Evolutionary conservation across 805 yeast genomes (phyloP).

Genomic region (Kazachstania taianensis): DNA sequence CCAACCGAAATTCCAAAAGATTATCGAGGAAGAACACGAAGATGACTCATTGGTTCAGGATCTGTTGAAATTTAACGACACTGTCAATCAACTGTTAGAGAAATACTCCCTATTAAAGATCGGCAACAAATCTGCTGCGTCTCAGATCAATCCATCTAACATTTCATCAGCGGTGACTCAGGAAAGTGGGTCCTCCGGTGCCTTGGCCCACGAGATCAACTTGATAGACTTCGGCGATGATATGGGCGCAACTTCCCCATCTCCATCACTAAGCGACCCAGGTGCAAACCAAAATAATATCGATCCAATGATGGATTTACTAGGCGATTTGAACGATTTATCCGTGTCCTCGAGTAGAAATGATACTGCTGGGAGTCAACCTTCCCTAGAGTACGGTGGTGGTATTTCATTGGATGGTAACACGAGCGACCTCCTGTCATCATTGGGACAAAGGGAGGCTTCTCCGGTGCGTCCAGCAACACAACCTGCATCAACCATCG

Average conservation of each 20-base stretch:
- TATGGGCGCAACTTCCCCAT: conserved; percentile 15
- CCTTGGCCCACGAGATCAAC: conserved; percentile 37
- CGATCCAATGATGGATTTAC: conserved; percentile 51
- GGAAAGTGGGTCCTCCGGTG: conserved; percentile 27
- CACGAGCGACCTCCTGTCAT: background rate
- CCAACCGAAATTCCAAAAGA: conserved; percentile 76
- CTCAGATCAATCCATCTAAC: conserved; percentile 35
- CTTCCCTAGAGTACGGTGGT: conserved; percentile 4
- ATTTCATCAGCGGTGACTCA: conserved; percentile 15
- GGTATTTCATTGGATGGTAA: conserved; percentile 30
- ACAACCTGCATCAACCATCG: background rate
- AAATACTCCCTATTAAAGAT: conserved; percentile 56
- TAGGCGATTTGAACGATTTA: conserved; percentile 60
- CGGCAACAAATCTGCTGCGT: conserved; percentile 48
- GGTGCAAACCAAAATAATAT: conserved; percentile 10
- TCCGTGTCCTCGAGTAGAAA: conserved; percentile 35
- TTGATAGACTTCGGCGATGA: conserved; percentile 72
- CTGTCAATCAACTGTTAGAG: conserved; percentile 54
- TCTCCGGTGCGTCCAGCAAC: background rate
- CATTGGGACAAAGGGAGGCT: too few relatives aligned
- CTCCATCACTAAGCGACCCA: conserved; percentile 9
- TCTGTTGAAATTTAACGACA: conserved; percentile 62
- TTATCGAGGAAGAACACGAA: conserved; percentile 70
- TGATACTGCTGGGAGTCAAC: conserved; percentile 6
- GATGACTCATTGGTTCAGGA: conserved; percentile 57